Evolutionary conservation across 495 filamentous ascomycete genomes (phyloP).

Genomic region (Lasiosphaeria ovina): DNA sequence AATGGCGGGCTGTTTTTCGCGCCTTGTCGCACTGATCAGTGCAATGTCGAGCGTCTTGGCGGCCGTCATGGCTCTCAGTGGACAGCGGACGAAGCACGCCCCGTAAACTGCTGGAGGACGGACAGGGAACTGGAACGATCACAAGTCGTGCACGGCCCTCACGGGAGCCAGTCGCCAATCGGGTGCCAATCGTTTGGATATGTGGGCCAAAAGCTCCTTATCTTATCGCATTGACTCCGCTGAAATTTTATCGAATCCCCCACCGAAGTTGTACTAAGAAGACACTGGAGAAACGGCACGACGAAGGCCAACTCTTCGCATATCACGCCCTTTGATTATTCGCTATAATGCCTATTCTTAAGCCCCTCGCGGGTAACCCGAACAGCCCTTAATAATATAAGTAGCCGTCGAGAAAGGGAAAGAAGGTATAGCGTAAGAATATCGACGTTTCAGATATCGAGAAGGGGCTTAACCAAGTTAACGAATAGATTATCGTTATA

Average conservation of each 20-base stretch:
- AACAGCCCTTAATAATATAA: conserved; percentile 55
- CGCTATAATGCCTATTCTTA: conserved; percentile 30
- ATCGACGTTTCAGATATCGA: conserved; percentile 85
- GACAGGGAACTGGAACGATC: neutral
- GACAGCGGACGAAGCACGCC: neutral
- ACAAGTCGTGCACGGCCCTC: neutral
- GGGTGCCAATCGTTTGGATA: neutral
- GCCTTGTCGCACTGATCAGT: conserved; percentile 5
- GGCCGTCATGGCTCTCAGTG: conserved; percentile 26
- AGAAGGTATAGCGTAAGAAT: conserved; percentile 98
- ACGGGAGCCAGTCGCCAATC: neutral
- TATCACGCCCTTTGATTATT: conserved; percentile 3
- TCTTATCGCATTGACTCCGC: conserved; percentile 20
- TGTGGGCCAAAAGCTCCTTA: neutral
- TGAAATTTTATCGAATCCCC: conserved; percentile 26
- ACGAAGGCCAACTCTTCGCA: too few relatives aligned
- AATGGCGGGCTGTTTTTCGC: conserved; percentile 16
- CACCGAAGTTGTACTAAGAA: too few relatives aligned
- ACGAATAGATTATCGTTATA: conserved; percentile 79
- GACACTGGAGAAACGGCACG: too few relatives aligned
- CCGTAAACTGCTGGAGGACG: neutral
- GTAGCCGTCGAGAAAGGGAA: conserved; percentile 93
- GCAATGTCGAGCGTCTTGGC: conserved; percentile 26
- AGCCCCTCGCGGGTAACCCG: conserved; percentile 31
- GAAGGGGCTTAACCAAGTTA: conserved; percentile 75